Conservation (phyloP, 208 protist species). For the Leishmania braziliensis region DNA sequence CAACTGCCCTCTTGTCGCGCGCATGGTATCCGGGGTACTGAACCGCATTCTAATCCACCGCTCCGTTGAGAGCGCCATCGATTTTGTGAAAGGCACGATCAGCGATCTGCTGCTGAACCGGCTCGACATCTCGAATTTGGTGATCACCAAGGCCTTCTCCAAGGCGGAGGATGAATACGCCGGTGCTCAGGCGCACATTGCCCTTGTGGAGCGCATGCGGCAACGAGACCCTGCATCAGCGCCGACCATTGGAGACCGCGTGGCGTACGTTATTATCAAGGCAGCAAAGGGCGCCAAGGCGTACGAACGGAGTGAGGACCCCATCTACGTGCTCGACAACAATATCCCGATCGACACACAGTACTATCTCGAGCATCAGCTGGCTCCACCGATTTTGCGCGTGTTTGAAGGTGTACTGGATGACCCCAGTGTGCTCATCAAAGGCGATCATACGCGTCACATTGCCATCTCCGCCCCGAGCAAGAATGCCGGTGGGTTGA, state of each 20-base stretch:
- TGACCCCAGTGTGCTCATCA: slow-evolving; percentile 85
- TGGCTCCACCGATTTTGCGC: slow-evolving; percentile 77
- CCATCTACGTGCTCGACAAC: slow-evolving; percentile 96
- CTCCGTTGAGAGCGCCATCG: slow-evolving; percentile 86
- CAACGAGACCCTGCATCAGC: slow-evolving; percentile 83
- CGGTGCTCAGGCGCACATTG: slow-evolving; percentile 78
- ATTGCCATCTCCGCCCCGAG: slow-evolving; percentile 94
- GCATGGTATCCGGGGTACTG: slow-evolving; percentile 83
- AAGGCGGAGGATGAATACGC: slow-evolving; percentile 97
- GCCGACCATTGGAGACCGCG: slow-evolving; percentile 83
- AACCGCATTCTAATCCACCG: slow-evolving; percentile 88
- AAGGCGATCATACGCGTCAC: slow-evolving; percentile 98
- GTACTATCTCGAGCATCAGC: slow-evolving; percentile 92
- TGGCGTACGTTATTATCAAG: slow-evolving; percentile 87
- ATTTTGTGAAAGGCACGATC: slow-evolving; percentile 91
- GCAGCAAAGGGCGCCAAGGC: slow-evolving; percentile 89
- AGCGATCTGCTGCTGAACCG: slow-evolving; percentile 87
- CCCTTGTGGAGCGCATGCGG: slow-evolving; percentile 86
- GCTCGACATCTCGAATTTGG: slow-evolving; percentile 84
- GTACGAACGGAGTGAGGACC: slow-evolving; percentile 99
- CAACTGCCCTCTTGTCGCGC: slow-evolving; percentile 96
- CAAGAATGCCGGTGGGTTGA: slow-evolving; percentile 93
- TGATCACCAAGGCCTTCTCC: slow-evolving; percentile 90
- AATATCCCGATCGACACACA: slow-evolving; percentile 90
- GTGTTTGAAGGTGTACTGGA: slow-evolving; percentile 97